Base-by-base conservation (phyloP, 2,329 filamentous ascomycete species). In the Xylaria sp. region DNA sequence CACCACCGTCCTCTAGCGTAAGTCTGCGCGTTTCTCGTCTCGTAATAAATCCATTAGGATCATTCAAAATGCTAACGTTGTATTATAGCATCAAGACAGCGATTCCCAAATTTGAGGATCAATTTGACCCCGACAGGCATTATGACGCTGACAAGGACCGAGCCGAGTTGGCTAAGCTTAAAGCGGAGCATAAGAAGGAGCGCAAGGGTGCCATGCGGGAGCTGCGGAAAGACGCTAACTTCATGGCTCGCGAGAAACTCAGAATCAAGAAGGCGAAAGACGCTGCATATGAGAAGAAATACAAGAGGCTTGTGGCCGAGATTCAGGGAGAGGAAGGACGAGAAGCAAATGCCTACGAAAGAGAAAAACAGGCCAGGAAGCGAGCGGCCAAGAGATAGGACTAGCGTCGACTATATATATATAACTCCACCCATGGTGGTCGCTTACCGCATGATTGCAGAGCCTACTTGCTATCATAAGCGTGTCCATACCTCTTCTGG, bases 141-240 rank as follows among this genome's bases (percentile, higher is more conserved):
- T 98, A 99, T 88, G 97, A 99, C 79, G 94, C 94, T 0, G 92
- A 99, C 82, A 91, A 91, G 74, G 94, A 97, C 81, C 92, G 96
- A 41, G 91, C 93, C 25, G 94, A 98, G 78, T 82, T 92, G 70
- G 90, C 90, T 78, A 96, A 94, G 81, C 87, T 99, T 78, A 91
- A 90, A 83, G 91, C 91, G 71, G 95, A 98, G 84, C 93, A 94
- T 88, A 97, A 97, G 89, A 90, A 92, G 78, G 96, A 99, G 87
- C 89, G 90, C 81, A 99, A 99, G 88, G 95, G 94, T 1, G 95
- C 94, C 7, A 88, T 99, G 85, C 89, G 96, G 75, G 96, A 99
- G 83, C 84, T 99, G 76, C 89, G 96, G 79, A 98, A 98, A 86
- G 97, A 99, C 77, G 92, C 94, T 65, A 93, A 92, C 80, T 98